Percentiles rank a stretch among this genome's conserved stretches.
Evolutionary conservation across 345 rosid species (phyloP).

Genomic region (Schrenkiella parvula): DNA sequence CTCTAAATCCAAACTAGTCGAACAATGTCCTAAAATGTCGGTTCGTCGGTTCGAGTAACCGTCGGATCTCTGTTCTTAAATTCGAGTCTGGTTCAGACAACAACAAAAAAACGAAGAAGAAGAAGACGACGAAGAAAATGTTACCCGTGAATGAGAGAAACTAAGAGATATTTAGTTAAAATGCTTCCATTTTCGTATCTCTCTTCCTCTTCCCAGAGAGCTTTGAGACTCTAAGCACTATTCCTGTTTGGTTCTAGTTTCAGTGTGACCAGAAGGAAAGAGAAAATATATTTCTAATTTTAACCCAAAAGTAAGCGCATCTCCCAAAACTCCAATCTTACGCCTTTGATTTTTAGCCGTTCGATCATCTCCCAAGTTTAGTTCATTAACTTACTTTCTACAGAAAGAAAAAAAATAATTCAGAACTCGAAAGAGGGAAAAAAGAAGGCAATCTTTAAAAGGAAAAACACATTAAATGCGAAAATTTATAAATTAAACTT

Average conservation of each 20-base stretch:
- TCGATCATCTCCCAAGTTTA: conserved; percentile 12
- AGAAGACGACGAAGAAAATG: neutral
- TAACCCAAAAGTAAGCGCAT: conserved; percentile 22
- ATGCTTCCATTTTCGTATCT: conserved; percentile 11
- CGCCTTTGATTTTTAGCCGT: conserved; percentile 18
- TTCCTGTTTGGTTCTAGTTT: conserved; percentile 8
- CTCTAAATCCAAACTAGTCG: neutral
- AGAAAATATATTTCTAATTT: conserved; percentile 18
- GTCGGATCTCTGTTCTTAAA: conserved; percentile 24
- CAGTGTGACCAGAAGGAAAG: conserved; percentile 32
- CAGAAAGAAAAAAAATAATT: neutral
- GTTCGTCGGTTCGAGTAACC: conserved; percentile 14
- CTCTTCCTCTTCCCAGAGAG: neutral
- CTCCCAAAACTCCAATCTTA: conserved; percentile 20
- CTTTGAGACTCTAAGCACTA: conserved; percentile 10
- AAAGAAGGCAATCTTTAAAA: neutral
- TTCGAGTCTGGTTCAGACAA: conserved; percentile 11
- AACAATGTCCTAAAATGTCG: conserved; percentile 17
- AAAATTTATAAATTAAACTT: neutral
- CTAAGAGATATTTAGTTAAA: neutral
- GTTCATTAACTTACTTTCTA: neutral
- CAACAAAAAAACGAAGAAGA: neutral
- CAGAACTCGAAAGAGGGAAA: neutral
- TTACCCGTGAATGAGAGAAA: conserved; percentile 23
- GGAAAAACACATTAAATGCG: neutral